Conservation (phyloP, 2,329 filamentous ascomycete genomes). For the Myriosclerotinia scirpicola region DNA sequence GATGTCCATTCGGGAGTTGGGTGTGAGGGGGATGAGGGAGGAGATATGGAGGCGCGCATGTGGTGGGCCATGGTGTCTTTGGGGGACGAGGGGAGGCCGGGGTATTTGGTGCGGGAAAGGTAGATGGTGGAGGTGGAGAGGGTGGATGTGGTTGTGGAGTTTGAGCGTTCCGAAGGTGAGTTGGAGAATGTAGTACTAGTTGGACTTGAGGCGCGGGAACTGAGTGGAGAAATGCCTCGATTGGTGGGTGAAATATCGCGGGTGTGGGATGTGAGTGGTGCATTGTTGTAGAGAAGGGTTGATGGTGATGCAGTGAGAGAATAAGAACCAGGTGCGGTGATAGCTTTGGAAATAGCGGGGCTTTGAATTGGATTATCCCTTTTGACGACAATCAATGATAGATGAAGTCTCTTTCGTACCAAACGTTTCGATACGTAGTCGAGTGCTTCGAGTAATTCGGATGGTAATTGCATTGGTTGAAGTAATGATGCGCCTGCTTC, state of each 20-base stretch:
- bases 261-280: constrained; percentile 18
- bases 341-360: constrained; percentile 14
- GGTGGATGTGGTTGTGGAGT: constrained; percentile 23
- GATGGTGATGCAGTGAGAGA: constrained; percentile 26
- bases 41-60: background rate
- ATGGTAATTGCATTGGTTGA: constrained; percentile 57
- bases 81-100: constrained; percentile 34
- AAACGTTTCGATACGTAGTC: constrained; percentile 59
- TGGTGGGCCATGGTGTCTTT: constrained; percentile 26
- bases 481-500: constrained; percentile 62
- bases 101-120: constrained; percentile 33
- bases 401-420: constrained; percentile 54
- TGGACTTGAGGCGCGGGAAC: constrained; percentile 25
- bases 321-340: constrained; percentile 16
- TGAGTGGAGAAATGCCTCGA: constrained; percentile 17
- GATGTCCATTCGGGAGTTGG: constrained; percentile 38
- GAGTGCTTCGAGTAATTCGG: constrained; percentile 54
- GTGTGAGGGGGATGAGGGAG: constrained; percentile 29
- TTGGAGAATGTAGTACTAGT: constrained; percentile 21
- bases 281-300: constrained; percentile 27
- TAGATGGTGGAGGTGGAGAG: constrained; percentile 23
- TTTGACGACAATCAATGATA: constrained; percentile 58
- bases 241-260: background rate
- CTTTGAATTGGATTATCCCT: constrained; percentile 48
- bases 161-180: constrained; percentile 24